A percentile compares a stretch with the other conserved stretches of the same genome.
Evolutionary conservation across 345 rosid species (phyloP).

Genomic region (Microcos paniculata): DNA sequence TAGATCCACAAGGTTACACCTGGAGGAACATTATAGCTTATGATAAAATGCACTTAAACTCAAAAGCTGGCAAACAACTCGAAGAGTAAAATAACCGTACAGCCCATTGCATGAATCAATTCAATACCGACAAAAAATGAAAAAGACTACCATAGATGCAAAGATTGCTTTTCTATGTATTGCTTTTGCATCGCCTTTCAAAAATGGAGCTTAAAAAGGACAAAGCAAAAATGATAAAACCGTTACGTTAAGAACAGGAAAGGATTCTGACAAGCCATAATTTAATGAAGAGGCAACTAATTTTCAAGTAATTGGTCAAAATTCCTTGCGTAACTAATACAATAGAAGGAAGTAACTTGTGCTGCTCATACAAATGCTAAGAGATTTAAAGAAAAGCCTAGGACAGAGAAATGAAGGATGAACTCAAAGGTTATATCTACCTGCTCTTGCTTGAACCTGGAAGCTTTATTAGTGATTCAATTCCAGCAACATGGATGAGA

Average conservation of each 20-base stretch:
- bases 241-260: background rate
- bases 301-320: background rate
- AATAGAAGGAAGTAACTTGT: background rate
- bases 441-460: slow-evolving; percentile 51
- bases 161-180: background rate
- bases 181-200: background rate
- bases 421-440: slow-evolving; percentile 23
- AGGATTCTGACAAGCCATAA: background rate
- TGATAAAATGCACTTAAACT: background rate
- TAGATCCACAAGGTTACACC: slow-evolving; percentile 86
- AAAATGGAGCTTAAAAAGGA: background rate
- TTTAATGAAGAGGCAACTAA: background rate
- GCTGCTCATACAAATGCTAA: background rate
- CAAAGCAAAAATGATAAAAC: background rate
- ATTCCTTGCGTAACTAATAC: background rate
- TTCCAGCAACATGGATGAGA: slow-evolving; percentile 80
- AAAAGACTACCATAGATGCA: background rate
- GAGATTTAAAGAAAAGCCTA: background rate
- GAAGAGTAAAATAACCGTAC: background rate
- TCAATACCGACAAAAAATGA: background rate
- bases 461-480: slow-evolving; percentile 66
- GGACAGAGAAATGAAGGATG: slow-evolving; percentile 2
- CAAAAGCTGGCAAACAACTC: background rate
- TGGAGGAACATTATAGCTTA: slow-evolving; percentile 29
- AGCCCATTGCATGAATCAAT: background rate